phyloP scores from a whole-genome alignment of 495 filamentous ascomycete species.

The Jackrogersella minutella region DNA sequence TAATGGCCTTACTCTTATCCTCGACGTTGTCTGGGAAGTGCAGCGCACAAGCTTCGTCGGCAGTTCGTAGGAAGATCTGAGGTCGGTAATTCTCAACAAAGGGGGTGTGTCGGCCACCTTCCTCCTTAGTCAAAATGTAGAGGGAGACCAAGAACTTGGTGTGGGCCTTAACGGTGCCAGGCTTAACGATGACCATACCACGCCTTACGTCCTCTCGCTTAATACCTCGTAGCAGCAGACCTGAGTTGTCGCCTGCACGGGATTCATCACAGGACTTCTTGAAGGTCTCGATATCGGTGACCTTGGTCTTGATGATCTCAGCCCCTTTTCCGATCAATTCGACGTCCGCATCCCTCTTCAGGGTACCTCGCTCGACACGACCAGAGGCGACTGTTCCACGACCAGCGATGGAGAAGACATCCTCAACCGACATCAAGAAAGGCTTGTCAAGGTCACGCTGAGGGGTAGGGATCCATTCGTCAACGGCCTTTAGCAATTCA shows the following conservation, averaged over 20 bases:
- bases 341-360: slow-evolving; percentile 92
- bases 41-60: slow-evolving; percentile 85
- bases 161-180: slow-evolving; percentile 80
- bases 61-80: slow-evolving; percentile 93
- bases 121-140: slow-evolving; percentile 97
- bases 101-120: slow-evolving; percentile 93
- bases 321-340: slow-evolving; percentile 87
- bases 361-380: slow-evolving; percentile 91
- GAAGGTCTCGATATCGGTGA: slow-evolving; percentile 99
- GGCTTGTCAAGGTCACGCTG: slow-evolving; percentile 92
- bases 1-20: slow-evolving; percentile 78
- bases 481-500: slow-evolving; percentile 86
- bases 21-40: slow-evolving; percentile 80
- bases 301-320: slow-evolving; percentile 91
- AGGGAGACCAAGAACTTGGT: slow-evolving; percentile 91
- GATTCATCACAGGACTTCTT: slow-evolving; percentile 98
- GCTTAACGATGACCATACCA: slow-evolving; percentile 89
- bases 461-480: slow-evolving; percentile 95
- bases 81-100: slow-evolving; percentile 95
- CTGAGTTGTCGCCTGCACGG: slow-evolving; percentile 96
- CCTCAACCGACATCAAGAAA: slow-evolving; percentile 98
- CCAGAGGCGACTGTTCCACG: slow-evolving; percentile 97
- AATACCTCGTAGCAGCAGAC: slow-evolving; percentile 92
- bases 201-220: slow-evolving; percentile 91
- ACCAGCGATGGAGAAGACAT: slow-evolving; percentile 97